Evolutionary conservation across 2,329 filamentous ascomycete species (phyloP).

Genomic region (Tolypocladium ophioglossoides): DNA sequence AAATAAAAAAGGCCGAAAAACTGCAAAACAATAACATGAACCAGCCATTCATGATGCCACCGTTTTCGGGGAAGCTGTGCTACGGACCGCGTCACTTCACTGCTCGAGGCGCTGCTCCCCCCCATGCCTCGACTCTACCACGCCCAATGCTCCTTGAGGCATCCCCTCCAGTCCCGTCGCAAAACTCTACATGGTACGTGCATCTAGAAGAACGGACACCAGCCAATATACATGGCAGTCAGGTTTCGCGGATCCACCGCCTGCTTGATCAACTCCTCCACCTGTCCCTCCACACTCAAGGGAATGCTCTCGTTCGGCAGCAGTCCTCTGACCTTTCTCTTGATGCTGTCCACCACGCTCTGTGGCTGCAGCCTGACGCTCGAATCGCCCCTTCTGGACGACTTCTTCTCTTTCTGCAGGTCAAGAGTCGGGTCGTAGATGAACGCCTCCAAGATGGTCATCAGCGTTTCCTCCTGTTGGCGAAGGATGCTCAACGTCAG

Average conservation of each 20-base stretch:
- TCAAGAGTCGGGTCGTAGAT: constrained; percentile 95
- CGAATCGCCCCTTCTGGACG: constrained; percentile 24
- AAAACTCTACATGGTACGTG: neutral
- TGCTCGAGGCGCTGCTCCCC: neutral
- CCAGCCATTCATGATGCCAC: neutral
- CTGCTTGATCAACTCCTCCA: constrained; percentile 86
- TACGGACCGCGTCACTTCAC: neutral
- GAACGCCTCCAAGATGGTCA: constrained; percentile 96
- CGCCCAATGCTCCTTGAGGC: neutral
- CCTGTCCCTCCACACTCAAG: constrained; percentile 89
- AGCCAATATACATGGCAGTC: constrained; percentile 94
- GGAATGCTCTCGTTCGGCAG: constrained; percentile 83
- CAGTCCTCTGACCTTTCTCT: constrained; percentile 75
- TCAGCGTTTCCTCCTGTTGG: constrained; percentile 89
- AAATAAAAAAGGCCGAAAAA: neutral
- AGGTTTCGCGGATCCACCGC: constrained; percentile 73
- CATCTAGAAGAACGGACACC: constrained; percentile 52
- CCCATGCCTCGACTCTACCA: no score
- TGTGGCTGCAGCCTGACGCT: constrained; percentile 43
- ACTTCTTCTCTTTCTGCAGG: constrained; percentile 59
- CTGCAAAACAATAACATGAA: no score
- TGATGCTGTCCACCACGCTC: constrained; percentile 82
- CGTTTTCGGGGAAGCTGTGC: neutral
- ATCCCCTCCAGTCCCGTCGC: neutral
- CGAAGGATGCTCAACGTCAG: constrained; percentile 74